Percentiles rank a stretch among this genome's conserved stretches.
phyloP scores from a whole-genome alignment of 179 eudicot species.

The Amaranthus tricolor region DNA sequence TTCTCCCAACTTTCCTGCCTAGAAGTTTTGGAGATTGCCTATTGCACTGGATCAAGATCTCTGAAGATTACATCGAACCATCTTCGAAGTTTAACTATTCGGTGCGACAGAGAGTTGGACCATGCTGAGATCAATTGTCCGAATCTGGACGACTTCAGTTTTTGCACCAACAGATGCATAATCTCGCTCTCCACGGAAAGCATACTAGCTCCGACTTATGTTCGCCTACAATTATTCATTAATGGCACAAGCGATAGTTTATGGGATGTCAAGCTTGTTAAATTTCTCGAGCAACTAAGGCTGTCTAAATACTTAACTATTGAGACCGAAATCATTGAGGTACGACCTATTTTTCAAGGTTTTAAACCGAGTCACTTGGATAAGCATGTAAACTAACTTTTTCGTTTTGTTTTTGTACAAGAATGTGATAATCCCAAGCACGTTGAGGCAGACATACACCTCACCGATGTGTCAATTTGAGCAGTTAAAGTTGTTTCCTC shows the following conservation, averaged over 20 bases:
- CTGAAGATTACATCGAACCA: background rate
- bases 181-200: background rate
- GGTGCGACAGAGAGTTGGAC: background rate
- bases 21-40: background rate
- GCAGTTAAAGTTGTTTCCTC: background rate
- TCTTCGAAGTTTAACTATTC: background rate
- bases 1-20: background rate
- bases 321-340: background rate
- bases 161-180: background rate
- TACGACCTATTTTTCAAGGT: background rate
- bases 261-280: background rate
- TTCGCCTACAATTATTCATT: background rate
- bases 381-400: background rate
- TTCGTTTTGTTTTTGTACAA: background rate
- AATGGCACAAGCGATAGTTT: background rate
- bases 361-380: background rate
- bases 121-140: background rate
- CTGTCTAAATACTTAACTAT: background rate
- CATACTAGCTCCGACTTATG: background rate
- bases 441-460: background rate
- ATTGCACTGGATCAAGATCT: background rate
- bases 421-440: conserved; percentile 6
- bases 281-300: background rate
- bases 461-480: conserved; percentile 1
- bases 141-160: background rate